Evolutionary conservation across 305 asterid species (phyloP).

Genomic region (Ajuga reptans): DNA sequence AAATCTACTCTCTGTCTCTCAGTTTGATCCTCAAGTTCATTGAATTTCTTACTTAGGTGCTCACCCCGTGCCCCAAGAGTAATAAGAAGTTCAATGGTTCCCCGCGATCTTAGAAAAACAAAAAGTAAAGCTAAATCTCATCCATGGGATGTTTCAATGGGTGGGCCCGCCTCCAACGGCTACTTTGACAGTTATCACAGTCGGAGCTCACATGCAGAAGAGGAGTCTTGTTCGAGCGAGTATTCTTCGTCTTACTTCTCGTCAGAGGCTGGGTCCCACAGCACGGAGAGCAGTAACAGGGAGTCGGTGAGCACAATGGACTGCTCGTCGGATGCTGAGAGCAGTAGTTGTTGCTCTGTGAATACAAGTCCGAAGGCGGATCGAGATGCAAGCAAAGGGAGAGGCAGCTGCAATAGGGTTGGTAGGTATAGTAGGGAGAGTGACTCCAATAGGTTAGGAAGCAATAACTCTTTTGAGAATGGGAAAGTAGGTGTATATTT

Average conservation of each 20-base stretch:
- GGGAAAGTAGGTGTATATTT: slow-evolving; percentile 27
- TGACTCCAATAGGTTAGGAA: slow-evolving; percentile 36
- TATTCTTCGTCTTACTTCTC: slow-evolving; percentile 63
- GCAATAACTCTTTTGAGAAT: slow-evolving; percentile 27
- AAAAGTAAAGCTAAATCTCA: slow-evolving; percentile 32
- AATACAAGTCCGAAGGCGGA: slow-evolving; percentile 10
- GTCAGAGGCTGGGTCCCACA: slow-evolving; percentile 51
- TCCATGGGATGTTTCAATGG: slow-evolving; percentile 31
- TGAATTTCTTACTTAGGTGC: slow-evolving; percentile 41
- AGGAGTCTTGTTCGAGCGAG: slow-evolving; percentile 36
- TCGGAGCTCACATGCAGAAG: slow-evolving; percentile 25
- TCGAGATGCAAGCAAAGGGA: slow-evolving; percentile 19
- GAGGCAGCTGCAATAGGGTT: too few species aligned
- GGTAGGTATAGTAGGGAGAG: slow-evolving; percentile 27
- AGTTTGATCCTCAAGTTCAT: slow-evolving; percentile 8
- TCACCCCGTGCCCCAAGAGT: slow-evolving; percentile 73
- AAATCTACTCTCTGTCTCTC: not conserved
- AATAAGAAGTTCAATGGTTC: slow-evolving; percentile 33
- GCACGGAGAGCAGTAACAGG: slow-evolving; percentile 59
- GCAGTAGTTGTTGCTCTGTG: slow-evolving; percentile 17
- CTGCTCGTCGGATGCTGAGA: slow-evolving; percentile 32
- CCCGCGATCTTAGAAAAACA: slow-evolving; percentile 34
- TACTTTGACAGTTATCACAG: slow-evolving; percentile 18
- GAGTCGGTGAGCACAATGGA: slow-evolving; percentile 47
- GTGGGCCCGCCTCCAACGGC: slow-evolving; percentile 21